Base-by-base conservation (phyloP, 805 yeast species). In the Wickerhamiella qilinensis region DNA sequence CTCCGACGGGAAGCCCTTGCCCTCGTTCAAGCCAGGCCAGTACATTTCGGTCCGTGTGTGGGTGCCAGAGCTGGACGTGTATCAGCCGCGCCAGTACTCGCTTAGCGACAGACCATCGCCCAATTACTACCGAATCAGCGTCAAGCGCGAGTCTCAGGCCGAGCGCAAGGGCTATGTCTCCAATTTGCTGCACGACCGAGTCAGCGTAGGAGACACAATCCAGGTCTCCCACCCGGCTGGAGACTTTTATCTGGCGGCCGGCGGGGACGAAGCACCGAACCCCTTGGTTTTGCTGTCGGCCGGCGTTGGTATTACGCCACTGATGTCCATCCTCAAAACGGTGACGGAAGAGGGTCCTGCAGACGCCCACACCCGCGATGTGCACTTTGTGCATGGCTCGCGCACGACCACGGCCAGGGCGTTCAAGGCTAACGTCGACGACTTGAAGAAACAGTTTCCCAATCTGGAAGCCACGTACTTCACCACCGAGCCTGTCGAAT, bases 241-340 rank as follows among this genome's bases (percentile, higher is more conserved):
- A 28, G 64, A 65, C 35, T 63, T 75, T 42, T 50, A 56, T 3
- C 51, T 35, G 34, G 28, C 9, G 28, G 44, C n/a, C 33, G n/a
- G n/a, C n/a, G n/a, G n/a, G n/a, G 50, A 35, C 44, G 50, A 21
- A 3, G 53, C 51, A 17, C n/a, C n/a, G n/a, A 39, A 51, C 30
- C 62, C 64, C 20, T 50, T 62, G 17, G 60, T 67, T 1, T 53
- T 75, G 21, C 56, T 74, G 39, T 63, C 72, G 17, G 79, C 75
- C 35, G 85, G 84, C 38, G 72, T 74, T 40, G 84, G 83, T 44
- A 69, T 73, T 37, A 77, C 84, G 4, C 84, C 85, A 25, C 40
- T 73, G 24, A 47, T 77, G 25, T 62, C 81, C 5, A 67, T 75
- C 51, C 51, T 65, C 16, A 71, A 71, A 48, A 36, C 49, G 6